These are phyloP conservation scores for Cladosporium sp. DNA, from an alignment of 2,329 filamentous ascomycete species.

Conservation along the genomic window DNA sequence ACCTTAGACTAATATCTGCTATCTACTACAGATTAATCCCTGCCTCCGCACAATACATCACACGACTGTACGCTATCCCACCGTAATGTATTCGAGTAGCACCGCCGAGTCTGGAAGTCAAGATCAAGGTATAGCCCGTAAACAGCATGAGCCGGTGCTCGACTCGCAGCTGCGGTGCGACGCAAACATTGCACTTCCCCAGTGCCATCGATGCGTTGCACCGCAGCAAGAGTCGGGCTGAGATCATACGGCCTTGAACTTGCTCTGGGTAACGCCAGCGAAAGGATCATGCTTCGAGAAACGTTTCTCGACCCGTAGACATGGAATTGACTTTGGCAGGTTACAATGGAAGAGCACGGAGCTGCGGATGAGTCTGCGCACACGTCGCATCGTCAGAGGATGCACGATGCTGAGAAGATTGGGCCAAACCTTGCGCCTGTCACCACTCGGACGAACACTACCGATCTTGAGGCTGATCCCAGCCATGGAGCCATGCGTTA, in stretches of 20 bases:
- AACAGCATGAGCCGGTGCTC: slow-evolving; percentile 42
- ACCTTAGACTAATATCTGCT: not conserved
- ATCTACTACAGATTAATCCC: not conserved
- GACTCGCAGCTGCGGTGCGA: slow-evolving; percentile 14
- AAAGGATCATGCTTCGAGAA: slow-evolving; percentile 54
- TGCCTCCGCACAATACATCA: not conserved
- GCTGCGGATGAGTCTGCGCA: slow-evolving; percentile 6
- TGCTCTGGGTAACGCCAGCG: slow-evolving; percentile 57
- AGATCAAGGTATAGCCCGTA: slow-evolving; percentile 24
- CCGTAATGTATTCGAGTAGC: slow-evolving; percentile 21
- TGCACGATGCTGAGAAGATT: slow-evolving; percentile 10
- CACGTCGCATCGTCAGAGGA: slow-evolving; percentile 1
- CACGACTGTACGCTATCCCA: slow-evolving; percentile 20
- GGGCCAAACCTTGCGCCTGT: slow-evolving; percentile 13
- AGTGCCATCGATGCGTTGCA: slow-evolving; percentile 25
- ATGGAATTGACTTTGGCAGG: slow-evolving; percentile 41
- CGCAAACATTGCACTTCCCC: slow-evolving; percentile 36
- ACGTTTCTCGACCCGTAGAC: not conserved
- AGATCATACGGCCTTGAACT: slow-evolving; percentile 58
- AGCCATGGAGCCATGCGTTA: slow-evolving; percentile 17
- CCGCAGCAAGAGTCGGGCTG: slow-evolving; percentile 39
- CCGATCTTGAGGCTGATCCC: slow-evolving; percentile 1
- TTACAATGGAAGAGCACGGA: slow-evolving; percentile 29
- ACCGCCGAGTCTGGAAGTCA: slow-evolving; percentile 17
- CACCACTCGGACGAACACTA: slow-evolving; percentile 8